A percentile compares a stretch with the other conserved stretches of the same genome.
Conservation (phyloP, 805 yeast genomes). For the Saccharomycopsis babjevae region DNA sequence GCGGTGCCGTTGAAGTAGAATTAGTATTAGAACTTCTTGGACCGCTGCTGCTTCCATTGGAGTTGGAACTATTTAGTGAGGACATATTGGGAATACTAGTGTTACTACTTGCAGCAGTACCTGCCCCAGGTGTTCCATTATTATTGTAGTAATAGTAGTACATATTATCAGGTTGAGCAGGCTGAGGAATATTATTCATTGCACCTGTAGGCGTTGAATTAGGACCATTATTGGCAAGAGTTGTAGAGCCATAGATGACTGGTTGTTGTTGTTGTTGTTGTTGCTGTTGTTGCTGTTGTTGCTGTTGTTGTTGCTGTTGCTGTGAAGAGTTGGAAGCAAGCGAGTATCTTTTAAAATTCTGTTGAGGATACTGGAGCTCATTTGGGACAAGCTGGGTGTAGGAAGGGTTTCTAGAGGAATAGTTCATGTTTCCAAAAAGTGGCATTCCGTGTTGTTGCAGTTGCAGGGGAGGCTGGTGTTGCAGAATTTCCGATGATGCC, state of each 20-base stretch:
- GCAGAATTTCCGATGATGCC: neutral
- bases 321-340: slow-evolving; percentile 5
- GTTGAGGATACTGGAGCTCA: neutral
- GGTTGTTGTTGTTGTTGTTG: slow-evolving; percentile 12
- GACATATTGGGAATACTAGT: neutral
- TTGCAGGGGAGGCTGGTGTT: neutral
- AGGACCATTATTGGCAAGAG: neutral
- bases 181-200: neutral
- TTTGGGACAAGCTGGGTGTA: neutral
- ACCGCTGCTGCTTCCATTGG: neutral
- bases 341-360: neutral
- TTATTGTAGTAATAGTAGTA: neutral
- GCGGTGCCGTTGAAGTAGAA: neutral
- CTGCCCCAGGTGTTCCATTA: neutral
- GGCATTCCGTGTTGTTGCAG: neutral
- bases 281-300: slow-evolving; percentile 4
- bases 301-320: slow-evolving; percentile 10
- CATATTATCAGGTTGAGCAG: neutral
- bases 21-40: neutral
- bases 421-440: neutral
- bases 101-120: neutral
- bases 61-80: neutral
- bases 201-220: neutral
- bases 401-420: neutral
- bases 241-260: slow-evolving; percentile 4